A percentile compares a stretch with the other conserved stretches of the same genome.
Conservation (phyloP, 2,329 filamentous ascomycete genomes). For the Colletotrichum nymphaeae region DNA sequence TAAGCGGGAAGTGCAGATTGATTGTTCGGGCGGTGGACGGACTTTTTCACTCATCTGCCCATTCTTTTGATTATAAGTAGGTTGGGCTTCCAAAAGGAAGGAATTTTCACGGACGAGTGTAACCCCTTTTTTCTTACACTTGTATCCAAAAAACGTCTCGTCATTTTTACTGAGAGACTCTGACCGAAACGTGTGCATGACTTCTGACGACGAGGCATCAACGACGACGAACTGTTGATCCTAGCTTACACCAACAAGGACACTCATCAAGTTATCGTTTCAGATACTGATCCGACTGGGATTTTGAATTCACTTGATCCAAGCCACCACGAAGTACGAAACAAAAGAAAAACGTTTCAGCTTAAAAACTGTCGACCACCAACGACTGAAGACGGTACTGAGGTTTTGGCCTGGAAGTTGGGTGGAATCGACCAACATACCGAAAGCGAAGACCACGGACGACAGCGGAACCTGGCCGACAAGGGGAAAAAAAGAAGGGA, state of each 20-base stretch:
- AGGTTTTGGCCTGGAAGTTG: neutral
- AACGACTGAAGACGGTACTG: neutral
- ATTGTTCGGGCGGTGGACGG: neutral
- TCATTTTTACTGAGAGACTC: too few species aligned
- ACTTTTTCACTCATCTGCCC: neutral
- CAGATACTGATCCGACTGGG: too few species aligned
- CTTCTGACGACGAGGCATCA: neutral
- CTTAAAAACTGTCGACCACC: neutral
- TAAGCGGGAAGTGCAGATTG: slow-evolving; percentile 20
- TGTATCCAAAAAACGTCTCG: neutral
- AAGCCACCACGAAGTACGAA: neutral
- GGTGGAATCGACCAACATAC: neutral
- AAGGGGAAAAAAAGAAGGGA: too few species aligned
- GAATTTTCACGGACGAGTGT: neutral
- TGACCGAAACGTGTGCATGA: neutral
- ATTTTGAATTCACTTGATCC: neutral
- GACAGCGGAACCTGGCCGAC: neutral
- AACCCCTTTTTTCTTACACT: neutral
- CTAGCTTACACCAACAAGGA: neutral
- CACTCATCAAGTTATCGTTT: neutral
- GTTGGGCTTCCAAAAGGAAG: neutral
- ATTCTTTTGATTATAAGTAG: slow-evolving; percentile 22
- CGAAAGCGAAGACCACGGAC: neutral
- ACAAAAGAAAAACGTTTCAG: neutral
- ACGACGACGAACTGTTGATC: slow-evolving; percentile 4